These are phyloP conservation scores for Crithidia acanthocephali DNA, from an alignment of 208 protist species.

Conservation along the genomic window DNA sequence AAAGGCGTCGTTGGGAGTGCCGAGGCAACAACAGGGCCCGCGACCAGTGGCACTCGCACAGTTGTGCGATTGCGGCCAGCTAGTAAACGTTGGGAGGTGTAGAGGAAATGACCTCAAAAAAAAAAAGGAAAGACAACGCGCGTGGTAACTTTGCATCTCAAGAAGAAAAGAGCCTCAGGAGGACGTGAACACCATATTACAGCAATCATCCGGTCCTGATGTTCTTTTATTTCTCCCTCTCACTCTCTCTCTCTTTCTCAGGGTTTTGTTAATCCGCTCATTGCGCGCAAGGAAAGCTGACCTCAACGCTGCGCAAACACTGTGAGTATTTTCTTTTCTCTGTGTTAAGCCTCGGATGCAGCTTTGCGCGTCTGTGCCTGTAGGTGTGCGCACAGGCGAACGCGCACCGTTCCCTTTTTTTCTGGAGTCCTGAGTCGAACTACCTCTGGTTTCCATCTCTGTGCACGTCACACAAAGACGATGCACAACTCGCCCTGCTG, in stretches of 20 bases:
- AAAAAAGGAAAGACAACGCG: too few relatives aligned
- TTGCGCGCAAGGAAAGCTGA: background rate
- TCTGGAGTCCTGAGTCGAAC: too few relatives aligned
- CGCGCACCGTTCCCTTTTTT: too few relatives aligned
- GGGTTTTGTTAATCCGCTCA: slow-evolving; percentile 1
- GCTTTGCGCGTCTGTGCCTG: too few relatives aligned
- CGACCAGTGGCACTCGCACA: background rate
- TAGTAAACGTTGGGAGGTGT: too few relatives aligned
- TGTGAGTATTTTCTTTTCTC: background rate
- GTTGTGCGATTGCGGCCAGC: background rate
- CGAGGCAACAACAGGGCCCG: background rate
- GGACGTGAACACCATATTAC: background rate
- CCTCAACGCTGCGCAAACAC: background rate
- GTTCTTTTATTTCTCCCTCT: too few relatives aligned
- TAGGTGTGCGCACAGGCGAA: too few relatives aligned
- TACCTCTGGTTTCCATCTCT: too few relatives aligned
- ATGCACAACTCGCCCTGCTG: too few relatives aligned
- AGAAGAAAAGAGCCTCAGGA: background rate
- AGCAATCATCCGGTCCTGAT: background rate
- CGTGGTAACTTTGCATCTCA: background rate
- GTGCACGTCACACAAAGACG: too few relatives aligned
- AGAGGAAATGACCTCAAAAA: too few relatives aligned
- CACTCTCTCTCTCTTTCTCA: background rate
- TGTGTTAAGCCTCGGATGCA: background rate
- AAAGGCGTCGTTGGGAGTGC: background rate